Percentiles rank a stretch among this genome's conserved stretches.
These are phyloP conservation scores for Gorgonomyces haynaldii DNA, from an alignment of 192 early-diverging fungal genomes.

Conservation along the genomic window DNA sequence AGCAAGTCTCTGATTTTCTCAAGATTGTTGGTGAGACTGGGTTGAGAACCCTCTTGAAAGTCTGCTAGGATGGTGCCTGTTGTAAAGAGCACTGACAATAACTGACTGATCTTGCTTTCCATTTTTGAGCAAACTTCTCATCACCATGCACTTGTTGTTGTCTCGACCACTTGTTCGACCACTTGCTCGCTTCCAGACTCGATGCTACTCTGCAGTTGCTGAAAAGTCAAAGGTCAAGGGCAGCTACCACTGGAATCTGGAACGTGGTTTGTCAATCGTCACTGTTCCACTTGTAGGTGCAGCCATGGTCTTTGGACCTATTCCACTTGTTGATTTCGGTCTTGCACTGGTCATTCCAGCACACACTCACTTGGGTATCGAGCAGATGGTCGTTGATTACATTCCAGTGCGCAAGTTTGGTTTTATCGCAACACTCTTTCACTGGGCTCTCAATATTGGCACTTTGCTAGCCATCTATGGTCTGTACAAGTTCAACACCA, in stretches of 20 bases:
- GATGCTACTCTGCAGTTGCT: neutral
- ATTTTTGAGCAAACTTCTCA: too few species aligned
- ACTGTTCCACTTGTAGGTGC: conserved; percentile 64
- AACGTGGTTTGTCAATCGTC: conserved; percentile 70
- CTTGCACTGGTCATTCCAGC: conserved; percentile 83
- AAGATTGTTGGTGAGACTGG: neutral
- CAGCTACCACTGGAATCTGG: conserved; percentile 93
- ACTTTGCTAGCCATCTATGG: conserved; percentile 72
- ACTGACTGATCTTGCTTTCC: too few species aligned
- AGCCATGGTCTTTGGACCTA: conserved; percentile 68
- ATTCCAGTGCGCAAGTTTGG: conserved; percentile 57
- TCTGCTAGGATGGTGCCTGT: neutral
- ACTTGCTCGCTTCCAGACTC: too few species aligned
- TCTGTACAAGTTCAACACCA: conserved; percentile 89
- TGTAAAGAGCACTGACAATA: conserved; percentile 2
- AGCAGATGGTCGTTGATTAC: conserved; percentile 67
- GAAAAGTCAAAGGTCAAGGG: conserved; percentile 39
- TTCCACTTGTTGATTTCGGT: conserved; percentile 77
- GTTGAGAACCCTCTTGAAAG: neutral
- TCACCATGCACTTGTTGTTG: too few species aligned
- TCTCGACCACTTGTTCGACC: too few species aligned
- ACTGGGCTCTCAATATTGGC: conserved; percentile 51
- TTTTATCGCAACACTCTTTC: conserved; percentile 45
- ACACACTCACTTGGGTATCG: conserved; percentile 82
- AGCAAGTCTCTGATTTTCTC: neutral